Evolutionary conservation across 306 rosid genomes (phyloP), one percentile per base, ranked within the genome.

Genomic region (Vigna angularis): DNA sequence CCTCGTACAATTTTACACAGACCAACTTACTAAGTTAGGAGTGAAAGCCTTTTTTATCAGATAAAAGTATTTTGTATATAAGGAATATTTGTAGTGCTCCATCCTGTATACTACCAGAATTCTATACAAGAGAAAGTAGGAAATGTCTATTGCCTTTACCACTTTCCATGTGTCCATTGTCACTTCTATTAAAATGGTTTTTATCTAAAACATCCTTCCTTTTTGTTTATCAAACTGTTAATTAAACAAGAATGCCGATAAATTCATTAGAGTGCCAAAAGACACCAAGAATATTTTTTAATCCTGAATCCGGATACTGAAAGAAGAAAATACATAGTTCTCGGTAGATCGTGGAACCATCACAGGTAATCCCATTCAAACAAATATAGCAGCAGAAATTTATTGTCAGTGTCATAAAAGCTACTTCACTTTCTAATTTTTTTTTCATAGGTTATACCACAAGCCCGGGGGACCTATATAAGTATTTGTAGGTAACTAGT

Each of bases 371-470:
- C 38, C 49, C 66, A 64, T 63, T 49, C 67, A 75, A 51, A 42
- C 75, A 79, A 58, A 36, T 63, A 77, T 9, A 51, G 84, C 66
- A 79, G 68, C 52, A 72, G 52, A 52, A 22, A 44, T 12, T 20
- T 66, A 9, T 44, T 72, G 57, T 50, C 55, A n/a, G 34, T 22
- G 18, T 76, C 68, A 49, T 44, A 17, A 45, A 56, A 76, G 58
- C 50, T 10, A 28, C 28, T 44, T 69, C 63, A 56, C 66, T 70
- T 80, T 17, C 73, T 45, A 75, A 55, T 72, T 6, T 28, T 1
- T 57, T 53, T 28, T 76, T 81, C 34, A 48, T n/a, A 26, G 55
- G 49, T n/a, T 45, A 70, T 49, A 80, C 40, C 56, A n/a, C 45
- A 81, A 66, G 59, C 49, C 55, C 30, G 20, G 61, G 72, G 64